phyloP scores from a whole-genome alignment of 164 flowering plant species.

The Dillenia turbinata region DNA sequence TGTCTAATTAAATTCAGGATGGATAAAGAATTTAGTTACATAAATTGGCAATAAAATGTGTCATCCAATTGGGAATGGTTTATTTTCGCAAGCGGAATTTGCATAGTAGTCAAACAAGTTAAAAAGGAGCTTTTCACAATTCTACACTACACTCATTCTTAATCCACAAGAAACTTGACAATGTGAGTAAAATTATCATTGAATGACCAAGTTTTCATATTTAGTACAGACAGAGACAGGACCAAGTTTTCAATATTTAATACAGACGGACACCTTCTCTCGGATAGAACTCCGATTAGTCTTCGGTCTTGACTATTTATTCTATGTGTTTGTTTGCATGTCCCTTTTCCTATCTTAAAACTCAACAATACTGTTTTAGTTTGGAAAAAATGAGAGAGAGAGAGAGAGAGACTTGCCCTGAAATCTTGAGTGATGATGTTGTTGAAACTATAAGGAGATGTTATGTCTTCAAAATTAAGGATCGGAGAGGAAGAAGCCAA shows the following conservation, averaged over 20 bases:
- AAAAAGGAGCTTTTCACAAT: too few species aligned
- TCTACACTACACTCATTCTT: too few species aligned
- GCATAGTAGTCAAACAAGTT: too few species aligned
- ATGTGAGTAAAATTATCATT: constrained; percentile 42
- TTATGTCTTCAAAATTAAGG: constrained; percentile 44
- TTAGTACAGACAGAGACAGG: constrained; percentile 60
- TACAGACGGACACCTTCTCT: constrained; percentile 53
- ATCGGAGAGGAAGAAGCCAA: constrained; percentile 72
- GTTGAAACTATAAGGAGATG: constrained; percentile 47
- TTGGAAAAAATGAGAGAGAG: neutral
- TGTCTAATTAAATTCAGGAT: too few species aligned
- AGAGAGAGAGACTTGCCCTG: constrained; percentile 26
- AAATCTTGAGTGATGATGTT: constrained; percentile 49
- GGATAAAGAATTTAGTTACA: too few species aligned
- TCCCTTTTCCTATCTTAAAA: neutral
- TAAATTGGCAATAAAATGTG: too few species aligned
- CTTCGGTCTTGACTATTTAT: neutral
- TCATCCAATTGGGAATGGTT: too few species aligned
- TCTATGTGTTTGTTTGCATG: too few species aligned
- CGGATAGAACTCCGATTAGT: constrained; percentile 3
- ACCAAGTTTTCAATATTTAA: constrained; percentile 53
- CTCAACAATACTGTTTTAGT: neutral
- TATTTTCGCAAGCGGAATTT: too few species aligned
- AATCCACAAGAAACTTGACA: constrained; percentile 14
- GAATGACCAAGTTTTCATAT: constrained; percentile 40